phyloP scores from a whole-genome alignment of 2,329 filamentous ascomycete genomes.

The Botrytis fabae region DNA sequence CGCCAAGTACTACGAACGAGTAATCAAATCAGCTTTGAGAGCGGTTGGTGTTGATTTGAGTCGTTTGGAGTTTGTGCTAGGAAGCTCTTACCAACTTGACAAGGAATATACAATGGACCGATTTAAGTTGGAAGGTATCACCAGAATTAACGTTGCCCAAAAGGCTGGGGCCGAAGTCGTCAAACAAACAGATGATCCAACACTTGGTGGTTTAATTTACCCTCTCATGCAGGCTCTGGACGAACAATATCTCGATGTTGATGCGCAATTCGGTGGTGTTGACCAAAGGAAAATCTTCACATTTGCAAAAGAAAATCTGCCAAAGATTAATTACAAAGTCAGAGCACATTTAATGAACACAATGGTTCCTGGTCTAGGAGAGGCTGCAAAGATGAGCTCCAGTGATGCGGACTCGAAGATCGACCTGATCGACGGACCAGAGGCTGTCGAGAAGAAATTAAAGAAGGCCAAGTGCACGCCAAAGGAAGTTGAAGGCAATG shows the following conservation, averaged over 20 bases:
- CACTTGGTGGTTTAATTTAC: slow-evolving; percentile 75
- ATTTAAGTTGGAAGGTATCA: slow-evolving; percentile 62
- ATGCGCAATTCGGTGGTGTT: slow-evolving; percentile 82
- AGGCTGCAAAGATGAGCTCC: slow-evolving; percentile 84
- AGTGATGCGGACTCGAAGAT: slow-evolving; percentile 49
- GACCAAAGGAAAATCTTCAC: slow-evolving; percentile 92
- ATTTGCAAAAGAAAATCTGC: slow-evolving; percentile 79
- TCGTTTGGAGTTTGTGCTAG: slow-evolving; percentile 79
- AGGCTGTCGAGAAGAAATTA: slow-evolving; percentile 22
- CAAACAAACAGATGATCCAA: slow-evolving; percentile 70
- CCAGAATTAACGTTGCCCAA: slow-evolving; percentile 56
- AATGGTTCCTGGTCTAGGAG: slow-evolving; percentile 83
- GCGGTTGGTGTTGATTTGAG: slow-evolving; percentile 67
- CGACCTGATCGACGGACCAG: slow-evolving; percentile 18
- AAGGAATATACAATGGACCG: slow-evolving; percentile 84
- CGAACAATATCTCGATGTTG: slow-evolving; percentile 69
- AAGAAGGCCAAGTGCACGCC: slow-evolving; percentile 22
- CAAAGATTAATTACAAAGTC: slow-evolving; percentile 77
- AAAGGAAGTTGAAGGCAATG: slow-evolving; percentile 43
- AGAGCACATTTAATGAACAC: slow-evolving; percentile 76
- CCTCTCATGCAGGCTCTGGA: slow-evolving; percentile 65
- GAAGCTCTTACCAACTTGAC: slow-evolving; percentile 76
- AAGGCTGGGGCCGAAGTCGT: slow-evolving; percentile 93
- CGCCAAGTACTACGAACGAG: slow-evolving; percentile 77
- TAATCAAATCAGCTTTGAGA: slow-evolving; percentile 64